These are phyloP conservation scores for Malassezia sympodialis DNA, from an alignment of 1,284 basidiomycete species.

Conservation along the genomic window DNA sequence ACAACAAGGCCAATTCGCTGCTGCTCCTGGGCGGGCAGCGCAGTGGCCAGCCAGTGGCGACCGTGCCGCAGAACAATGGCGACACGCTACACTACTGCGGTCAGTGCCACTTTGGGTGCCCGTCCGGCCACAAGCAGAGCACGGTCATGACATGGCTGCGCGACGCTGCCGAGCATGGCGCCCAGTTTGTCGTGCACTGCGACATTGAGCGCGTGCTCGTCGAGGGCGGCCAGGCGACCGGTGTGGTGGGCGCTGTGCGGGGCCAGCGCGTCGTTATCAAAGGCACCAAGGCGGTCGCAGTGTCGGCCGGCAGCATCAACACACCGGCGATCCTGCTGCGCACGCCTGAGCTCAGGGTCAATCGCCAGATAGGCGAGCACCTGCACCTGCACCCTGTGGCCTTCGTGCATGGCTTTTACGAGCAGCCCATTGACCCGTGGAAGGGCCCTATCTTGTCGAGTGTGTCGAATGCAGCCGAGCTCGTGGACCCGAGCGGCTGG, in stretches of 20 bases:
- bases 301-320: constrained; percentile 50
- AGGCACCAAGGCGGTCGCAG: constrained; percentile 49
- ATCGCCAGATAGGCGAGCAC: constrained; percentile 51
- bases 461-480: constrained; percentile 44
- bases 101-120: constrained; percentile 49
- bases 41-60: constrained; percentile 43
- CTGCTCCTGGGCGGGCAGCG: constrained; percentile 44
- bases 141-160: constrained; percentile 47
- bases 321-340: constrained; percentile 51
- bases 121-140: constrained; percentile 48
- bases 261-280: constrained; percentile 41
- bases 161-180: constrained; percentile 48
- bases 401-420: constrained; percentile 50
- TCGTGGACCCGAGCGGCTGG: constrained; percentile 40
- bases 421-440: constrained; percentile 50
- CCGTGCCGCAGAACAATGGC: constrained; percentile 50
- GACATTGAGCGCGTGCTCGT: constrained; percentile 50
- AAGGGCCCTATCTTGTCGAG: constrained; percentile 52
- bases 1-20: constrained; percentile 48
- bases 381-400: constrained; percentile 51
- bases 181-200: constrained; percentile 45
- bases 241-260: constrained; percentile 32
- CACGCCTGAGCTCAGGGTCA: constrained; percentile 48
- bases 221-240: constrained; percentile 33
- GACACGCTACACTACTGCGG: constrained; percentile 50